phyloP scores from a whole-genome alignment of 306 rosid genomes.

The Betula pendula region DNA sequence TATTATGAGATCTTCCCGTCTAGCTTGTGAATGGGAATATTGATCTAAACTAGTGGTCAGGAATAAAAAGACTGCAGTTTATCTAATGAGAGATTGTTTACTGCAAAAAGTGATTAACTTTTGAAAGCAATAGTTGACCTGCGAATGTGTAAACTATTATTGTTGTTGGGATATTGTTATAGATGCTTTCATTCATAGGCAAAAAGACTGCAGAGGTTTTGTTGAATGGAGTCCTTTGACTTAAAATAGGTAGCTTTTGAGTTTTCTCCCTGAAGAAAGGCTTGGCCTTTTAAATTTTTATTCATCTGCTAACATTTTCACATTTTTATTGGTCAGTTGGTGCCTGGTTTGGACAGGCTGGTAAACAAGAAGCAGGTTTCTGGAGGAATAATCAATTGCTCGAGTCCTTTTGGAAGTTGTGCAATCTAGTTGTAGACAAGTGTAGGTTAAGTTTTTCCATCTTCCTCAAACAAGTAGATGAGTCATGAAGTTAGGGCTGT shows the following conservation, averaged over 20 bases:
- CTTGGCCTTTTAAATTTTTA: not conserved
- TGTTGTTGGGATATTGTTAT: not conserved
- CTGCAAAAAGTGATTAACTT: not conserved
- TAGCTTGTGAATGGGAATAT: not conserved
- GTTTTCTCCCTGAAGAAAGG: not conserved
- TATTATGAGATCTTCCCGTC: not conserved
- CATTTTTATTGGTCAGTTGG: not conserved
- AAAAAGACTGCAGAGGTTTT: not conserved
- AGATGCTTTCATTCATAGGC: not conserved
- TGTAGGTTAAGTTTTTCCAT: not conserved
- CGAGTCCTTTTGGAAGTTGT: not conserved
- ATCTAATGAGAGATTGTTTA: not conserved
- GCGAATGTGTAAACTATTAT: not conserved
- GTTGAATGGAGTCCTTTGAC: not conserved
- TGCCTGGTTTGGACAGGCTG: not conserved
- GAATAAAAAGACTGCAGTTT: not conserved
- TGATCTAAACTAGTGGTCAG: not conserved
- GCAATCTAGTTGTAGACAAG: not conserved
- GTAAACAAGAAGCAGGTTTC: not conserved
- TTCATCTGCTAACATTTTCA: not conserved
- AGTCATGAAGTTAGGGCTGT: not conserved
- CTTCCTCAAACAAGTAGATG: not conserved
- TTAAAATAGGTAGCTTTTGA: not conserved
- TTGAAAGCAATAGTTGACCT: not conserved
- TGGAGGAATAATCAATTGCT: not conserved